phyloP scores from a whole-genome alignment of 495 filamentous ascomycete species.

The Aeminium ludgeri region DNA sequence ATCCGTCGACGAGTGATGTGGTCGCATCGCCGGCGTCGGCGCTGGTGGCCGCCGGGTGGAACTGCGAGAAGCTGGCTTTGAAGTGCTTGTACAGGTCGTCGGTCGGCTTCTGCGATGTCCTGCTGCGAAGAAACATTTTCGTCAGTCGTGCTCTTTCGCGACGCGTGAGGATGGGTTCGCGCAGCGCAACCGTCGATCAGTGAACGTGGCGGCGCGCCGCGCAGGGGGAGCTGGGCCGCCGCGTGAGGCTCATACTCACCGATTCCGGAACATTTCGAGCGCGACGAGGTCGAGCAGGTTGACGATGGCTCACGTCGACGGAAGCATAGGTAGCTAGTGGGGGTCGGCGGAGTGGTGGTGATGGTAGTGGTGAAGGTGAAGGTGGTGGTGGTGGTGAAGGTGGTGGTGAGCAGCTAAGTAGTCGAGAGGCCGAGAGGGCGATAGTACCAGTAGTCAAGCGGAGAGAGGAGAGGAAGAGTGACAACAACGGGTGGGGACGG shows the following conservation, averaged over 20 bases:
- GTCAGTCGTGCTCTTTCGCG: constrained; percentile 1
- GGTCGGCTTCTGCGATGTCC: constrained; percentile 71
- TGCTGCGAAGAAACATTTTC: constrained; percentile 30
- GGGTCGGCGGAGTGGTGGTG: too few species aligned
- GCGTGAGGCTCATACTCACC: constrained; percentile 16
- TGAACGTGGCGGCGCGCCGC: not conserved
- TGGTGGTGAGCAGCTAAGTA: too few species aligned
- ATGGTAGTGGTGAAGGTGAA: too few species aligned
- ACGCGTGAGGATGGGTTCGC: not conserved
- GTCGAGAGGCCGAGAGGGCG: too few species aligned
- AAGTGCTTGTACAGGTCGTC: constrained; percentile 73
- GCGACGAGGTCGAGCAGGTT: not conserved
- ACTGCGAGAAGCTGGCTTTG: constrained; percentile 56
- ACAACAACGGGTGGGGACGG: not conserved
- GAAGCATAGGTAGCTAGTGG: not conserved
- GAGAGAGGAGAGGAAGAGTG: not conserved
- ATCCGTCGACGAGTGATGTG: constrained; percentile 23
- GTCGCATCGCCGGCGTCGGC: constrained; percentile 15
- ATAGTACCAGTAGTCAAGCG: too few species aligned
- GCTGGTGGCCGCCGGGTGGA: constrained; percentile 26
- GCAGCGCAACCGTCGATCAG: constrained; percentile 1
- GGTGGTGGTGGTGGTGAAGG: too few species aligned
- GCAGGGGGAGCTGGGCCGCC: not conserved
- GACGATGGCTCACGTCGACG: constrained; percentile 2
- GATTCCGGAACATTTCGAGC: constrained; percentile 26